These are phyloP conservation scores for Cyberlindnera mycetangii DNA, from an alignment of 805 yeast genomes.

Conservation along the genomic window DNA sequence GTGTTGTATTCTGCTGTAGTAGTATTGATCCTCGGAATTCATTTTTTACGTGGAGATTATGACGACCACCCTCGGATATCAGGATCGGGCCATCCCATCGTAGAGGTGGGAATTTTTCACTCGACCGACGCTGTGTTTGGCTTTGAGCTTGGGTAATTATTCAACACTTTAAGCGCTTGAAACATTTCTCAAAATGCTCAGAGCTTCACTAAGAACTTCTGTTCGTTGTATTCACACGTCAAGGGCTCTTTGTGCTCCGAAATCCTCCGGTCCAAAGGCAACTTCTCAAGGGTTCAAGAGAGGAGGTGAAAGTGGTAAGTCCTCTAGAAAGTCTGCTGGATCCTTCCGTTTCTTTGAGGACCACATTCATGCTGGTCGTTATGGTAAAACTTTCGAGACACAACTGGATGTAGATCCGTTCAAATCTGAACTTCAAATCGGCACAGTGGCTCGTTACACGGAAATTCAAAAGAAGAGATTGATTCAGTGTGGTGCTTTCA, in stretches of 20 bases:
- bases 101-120: constrained; percentile 4
- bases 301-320: constrained; percentile 10
- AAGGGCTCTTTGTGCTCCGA: constrained; percentile 4
- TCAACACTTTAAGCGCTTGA: background rate
- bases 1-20: too few species aligned
- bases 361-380: constrained; percentile 28
- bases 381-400: constrained; percentile 19
- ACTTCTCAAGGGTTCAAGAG: constrained; percentile 19
- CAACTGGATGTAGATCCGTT: background rate
- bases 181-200: constrained; percentile 8
- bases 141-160: too few species aligned
- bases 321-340: constrained; percentile 21
- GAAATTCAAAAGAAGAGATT: constrained; percentile 39
- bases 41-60: too few species aligned
- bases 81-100: background rate
- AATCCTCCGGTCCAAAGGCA: constrained; percentile 16
- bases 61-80: background rate
- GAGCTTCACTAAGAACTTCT: constrained; percentile 3
- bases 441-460: constrained; percentile 39
- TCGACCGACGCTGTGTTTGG: background rate
- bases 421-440: constrained; percentile 11
- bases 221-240: constrained; percentile 6
- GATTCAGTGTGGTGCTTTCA: constrained; percentile 58
- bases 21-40: constrained; percentile 1
- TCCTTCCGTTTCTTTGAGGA: constrained; percentile 21